Conservation (phyloP, 1,284 basidiomycete species). For the Marasmius tenuissimus region DNA sequence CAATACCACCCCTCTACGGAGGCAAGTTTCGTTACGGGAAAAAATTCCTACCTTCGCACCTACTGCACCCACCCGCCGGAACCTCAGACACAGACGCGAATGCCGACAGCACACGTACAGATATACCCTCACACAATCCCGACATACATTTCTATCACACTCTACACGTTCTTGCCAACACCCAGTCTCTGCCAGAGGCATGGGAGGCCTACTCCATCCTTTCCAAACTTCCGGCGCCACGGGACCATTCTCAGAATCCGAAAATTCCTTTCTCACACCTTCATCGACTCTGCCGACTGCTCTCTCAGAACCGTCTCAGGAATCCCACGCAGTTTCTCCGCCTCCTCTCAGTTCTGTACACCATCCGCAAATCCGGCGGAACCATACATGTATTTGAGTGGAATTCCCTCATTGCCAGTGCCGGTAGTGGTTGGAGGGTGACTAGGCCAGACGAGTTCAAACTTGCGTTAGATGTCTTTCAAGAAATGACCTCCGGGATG, state of each 20-base stretch:
- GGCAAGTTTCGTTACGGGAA: slow-evolving; percentile 11
- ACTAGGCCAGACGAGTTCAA: slow-evolving; percentile 56
- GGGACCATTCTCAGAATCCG: slow-evolving; percentile 20
- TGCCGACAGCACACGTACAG: neutral
- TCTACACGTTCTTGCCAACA: slow-evolving; percentile 34
- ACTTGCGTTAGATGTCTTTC: slow-evolving; percentile 58
- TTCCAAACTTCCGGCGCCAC: slow-evolving; percentile 29
- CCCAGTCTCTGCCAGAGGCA: slow-evolving; percentile 43
- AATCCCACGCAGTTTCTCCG: slow-evolving; percentile 60
- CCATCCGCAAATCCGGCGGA: slow-evolving; percentile 52
- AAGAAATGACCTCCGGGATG: slow-evolving; percentile 50
- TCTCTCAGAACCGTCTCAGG: slow-evolving; percentile 50
- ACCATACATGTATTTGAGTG: slow-evolving; percentile 61
- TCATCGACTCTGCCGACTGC: slow-evolving; percentile 57
- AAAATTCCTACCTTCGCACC: neutral
- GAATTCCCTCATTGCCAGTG: slow-evolving; percentile 70
- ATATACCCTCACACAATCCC: neutral
- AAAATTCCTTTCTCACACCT: slow-evolving; percentile 52
- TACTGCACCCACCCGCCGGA: slow-evolving; percentile 1
- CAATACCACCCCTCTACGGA: slow-evolving; percentile 11
- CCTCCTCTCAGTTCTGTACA: slow-evolving; percentile 60
- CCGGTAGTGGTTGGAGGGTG: slow-evolving; percentile 66
- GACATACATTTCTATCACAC: slow-evolving; percentile 20
- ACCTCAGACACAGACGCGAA: neutral
- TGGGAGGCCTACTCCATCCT: slow-evolving; percentile 62